phyloP scores from a whole-genome alignment of 495 filamentous ascomycete species.

The Penicillium mononematosum region DNA sequence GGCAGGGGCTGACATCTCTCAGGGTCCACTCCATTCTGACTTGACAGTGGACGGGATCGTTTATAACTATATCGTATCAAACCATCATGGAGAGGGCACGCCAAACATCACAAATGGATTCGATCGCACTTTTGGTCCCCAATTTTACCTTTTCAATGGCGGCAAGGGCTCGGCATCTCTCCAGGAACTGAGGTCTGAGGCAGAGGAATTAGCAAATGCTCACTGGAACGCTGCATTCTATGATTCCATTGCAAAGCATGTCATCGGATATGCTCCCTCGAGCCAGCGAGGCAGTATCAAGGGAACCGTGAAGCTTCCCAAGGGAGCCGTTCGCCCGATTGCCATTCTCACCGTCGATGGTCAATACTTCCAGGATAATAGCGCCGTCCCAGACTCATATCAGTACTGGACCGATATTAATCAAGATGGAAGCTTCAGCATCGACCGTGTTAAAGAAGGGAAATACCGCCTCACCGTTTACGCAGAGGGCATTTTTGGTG shows the following conservation, averaged over 20 bases:
- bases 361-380: conserved; percentile 58
- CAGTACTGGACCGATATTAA: conserved; percentile 59
- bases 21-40: conserved; percentile 56
- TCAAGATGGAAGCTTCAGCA: conserved; percentile 42
- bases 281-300: conserved; percentile 41
- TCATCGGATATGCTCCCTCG: conserved; percentile 52
- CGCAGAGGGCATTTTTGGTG: conserved; percentile 56
- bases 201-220: conserved; percentile 43
- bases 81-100: conserved; percentile 55
- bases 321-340: conserved; percentile 43
- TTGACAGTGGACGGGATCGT: conserved; percentile 58
- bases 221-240: conserved; percentile 55
- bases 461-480: conserved; percentile 58
- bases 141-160: conserved; percentile 59
- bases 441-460: conserved; percentile 50
- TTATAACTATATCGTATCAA: conserved; percentile 53
- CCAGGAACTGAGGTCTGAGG: conserved; percentile 46
- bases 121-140: conserved; percentile 56
- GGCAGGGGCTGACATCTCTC: conserved; percentile 9
- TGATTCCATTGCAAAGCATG: conserved; percentile 54
- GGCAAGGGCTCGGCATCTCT: conserved; percentile 41
- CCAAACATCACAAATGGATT: conserved; percentile 60
- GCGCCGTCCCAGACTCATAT: conserved; percentile 44
- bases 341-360: conserved; percentile 52
- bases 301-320: conserved; percentile 46